Conservation (phyloP, 2,329 filamentous ascomycete species). For the Dactylellina drechsleri region DNA sequence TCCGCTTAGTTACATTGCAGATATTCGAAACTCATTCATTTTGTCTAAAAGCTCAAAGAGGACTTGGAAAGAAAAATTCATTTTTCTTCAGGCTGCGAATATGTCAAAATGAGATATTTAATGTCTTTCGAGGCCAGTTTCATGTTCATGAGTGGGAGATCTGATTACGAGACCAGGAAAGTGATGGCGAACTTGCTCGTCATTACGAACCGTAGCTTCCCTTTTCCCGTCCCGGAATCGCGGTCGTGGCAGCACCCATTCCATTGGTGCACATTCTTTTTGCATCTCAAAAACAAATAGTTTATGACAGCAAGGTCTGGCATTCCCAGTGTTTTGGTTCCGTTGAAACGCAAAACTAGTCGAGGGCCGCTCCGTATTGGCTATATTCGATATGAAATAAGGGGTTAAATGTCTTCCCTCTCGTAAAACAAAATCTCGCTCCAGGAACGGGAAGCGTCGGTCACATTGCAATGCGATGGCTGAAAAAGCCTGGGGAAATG, state of each 20-base stretch:
- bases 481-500: conserved; percentile 21
- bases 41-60: not conserved
- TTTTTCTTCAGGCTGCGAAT: too few species aligned
- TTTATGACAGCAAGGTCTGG: too few species aligned
- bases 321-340: conserved; percentile 39
- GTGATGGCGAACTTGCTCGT: conserved; percentile 28
- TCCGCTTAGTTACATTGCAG: conserved; percentile 27
- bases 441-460: conserved; percentile 54
- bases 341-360: conserved; percentile 17
- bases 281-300: too few species aligned
- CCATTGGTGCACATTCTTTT: conserved; percentile 50
- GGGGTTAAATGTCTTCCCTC: conserved; percentile 27
- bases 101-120: too few species aligned
- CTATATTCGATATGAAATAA: conserved; percentile 34
- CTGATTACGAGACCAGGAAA: conserved; percentile 6
- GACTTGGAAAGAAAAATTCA: not conserved
- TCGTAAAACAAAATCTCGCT: conserved; percentile 29
- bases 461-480: conserved; percentile 45
- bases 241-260: conserved; percentile 39
- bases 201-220: conserved; percentile 30
- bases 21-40: not conserved
- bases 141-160: not conserved
- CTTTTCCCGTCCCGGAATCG: conserved; percentile 50
- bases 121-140: too few species aligned
- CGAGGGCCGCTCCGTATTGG: conserved; percentile 9